Evolutionary conservation across 352 stramenopile species (phyloP).

Genomic region (Globisporangium uncinulatum): DNA sequence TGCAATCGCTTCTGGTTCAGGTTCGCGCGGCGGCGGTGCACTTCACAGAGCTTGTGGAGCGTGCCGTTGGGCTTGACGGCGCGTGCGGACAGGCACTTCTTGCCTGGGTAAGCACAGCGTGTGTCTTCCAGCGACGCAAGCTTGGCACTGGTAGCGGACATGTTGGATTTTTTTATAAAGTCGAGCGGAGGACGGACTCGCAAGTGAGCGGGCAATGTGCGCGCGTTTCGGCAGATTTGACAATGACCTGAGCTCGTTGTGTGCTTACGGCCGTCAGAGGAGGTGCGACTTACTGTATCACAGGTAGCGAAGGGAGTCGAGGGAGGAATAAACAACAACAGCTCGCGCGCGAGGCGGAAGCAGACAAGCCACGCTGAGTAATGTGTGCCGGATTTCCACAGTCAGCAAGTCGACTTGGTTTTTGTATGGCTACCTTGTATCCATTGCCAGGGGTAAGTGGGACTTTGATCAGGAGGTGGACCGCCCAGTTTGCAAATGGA

Average conservation of each 20-base stretch:
- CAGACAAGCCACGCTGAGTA: too few species aligned
- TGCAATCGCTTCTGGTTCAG: conserved; percentile 16
- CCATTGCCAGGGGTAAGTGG: not conserved
- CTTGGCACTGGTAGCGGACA: not conserved
- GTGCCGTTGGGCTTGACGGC: conserved; percentile 59
- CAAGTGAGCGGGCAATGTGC: not conserved
- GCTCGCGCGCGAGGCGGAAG: too few species aligned
- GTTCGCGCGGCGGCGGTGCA: conserved; percentile 55
- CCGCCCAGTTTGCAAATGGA: not conserved
- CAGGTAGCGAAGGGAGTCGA: not conserved
- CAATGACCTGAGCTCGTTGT: not conserved
- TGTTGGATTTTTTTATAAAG: not conserved
- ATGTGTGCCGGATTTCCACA: too few species aligned
- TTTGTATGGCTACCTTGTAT: not conserved
- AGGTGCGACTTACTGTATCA: not conserved
- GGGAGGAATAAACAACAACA: too few species aligned
- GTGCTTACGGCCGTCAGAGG: not conserved
- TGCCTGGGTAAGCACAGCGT: conserved; percentile 71
- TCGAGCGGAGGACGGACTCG: not conserved
- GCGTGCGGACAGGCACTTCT: conserved; percentile 51
- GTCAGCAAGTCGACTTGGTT: too few species aligned
- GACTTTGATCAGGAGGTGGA: not conserved
- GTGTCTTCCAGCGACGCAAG: conserved; percentile 14
- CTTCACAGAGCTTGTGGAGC: conserved; percentile 70
- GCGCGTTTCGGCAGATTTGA: conserved; percentile 1